Base-by-base conservation (phyloP, 495 filamentous ascomycete genomes). In the Elaphomyces granulatus region DNA sequence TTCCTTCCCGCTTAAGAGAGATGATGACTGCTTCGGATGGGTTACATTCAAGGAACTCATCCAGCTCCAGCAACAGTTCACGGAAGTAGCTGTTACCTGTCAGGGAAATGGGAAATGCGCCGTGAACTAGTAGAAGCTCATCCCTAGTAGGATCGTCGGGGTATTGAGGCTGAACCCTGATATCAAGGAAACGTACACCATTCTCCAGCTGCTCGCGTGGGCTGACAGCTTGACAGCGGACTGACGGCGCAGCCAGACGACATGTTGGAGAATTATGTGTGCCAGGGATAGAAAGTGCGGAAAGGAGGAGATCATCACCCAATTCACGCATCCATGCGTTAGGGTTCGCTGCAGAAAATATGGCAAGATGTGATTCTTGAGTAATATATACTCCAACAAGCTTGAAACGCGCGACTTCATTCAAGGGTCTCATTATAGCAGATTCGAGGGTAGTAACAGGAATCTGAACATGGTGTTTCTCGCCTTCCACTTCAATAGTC, bases 231-330 rank as follows among this genome's bases (percentile, higher is more conserved):
- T 98, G 90, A 61, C 90, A 98, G 40, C 90, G 81, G 9, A 98
- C 90, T 0, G 84, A 90, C 4, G 90, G 90, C 0, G 94, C 74
- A 15, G 90, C 88, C 18, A 70, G 58, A 59, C 90, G 68, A 60
- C 72, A 78, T 2, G 88, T 90, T 1, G 88, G 82, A 4, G 79
- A 82, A 60, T 98, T 98, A 70, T 98, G 90, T 0, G 90, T 96
- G 40, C 90, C 90, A 2, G 90, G 92, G 44, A 98, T 93, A 32
- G 79, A 85, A 20, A 98, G 74, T 3, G 80, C 71, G 8, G 84
- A 85, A 16, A 96, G 64, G 0, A 83, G 71, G 12, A 70, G 77
- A 18, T 73, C 65, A 48, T 83, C 72, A 33, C 62, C 64, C 21
- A 95, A 64, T 28, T 75, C 65, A 36, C 62, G 50, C 86, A 96